Base-by-base conservation (phyloP, 129 eudicot genomes). In the Saposhnikovia divaricata region DNA sequence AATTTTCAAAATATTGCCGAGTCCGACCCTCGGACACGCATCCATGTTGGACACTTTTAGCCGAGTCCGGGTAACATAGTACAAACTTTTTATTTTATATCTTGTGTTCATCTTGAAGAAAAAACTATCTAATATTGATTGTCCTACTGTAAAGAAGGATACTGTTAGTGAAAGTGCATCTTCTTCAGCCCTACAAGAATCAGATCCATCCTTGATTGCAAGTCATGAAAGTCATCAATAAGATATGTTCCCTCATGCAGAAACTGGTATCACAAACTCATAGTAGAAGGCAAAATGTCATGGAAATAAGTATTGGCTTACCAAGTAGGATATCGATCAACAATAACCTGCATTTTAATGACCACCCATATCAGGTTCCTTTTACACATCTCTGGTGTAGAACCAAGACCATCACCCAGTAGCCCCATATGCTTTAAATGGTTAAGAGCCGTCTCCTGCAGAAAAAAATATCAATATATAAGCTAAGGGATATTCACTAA, bases 251-350 rank as follows among this genome's bases (percentile, higher is more conserved):
- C n/a, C 13, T 55, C 63, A 15, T 21, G 63, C n/a, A 51, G 23
- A 51, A 51, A 51, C 23, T 51, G 61, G n/a, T 4, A 40, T 4
- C 28, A 37, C 4, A 4, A 13, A 51, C 59, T 55, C 12, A 23
- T 72, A 27, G 38, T 74, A n/a, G 4, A 74, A 21, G 16, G 14
- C 6, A 28, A n/a, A 14, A 10, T 44, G 39, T 4, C 19, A 55
- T 70, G 13, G 6, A 80, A 14, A n/a, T 13, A 27, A 44, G 34
- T 25, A 8, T 8, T 69, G 61, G 48, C 88, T 83, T 79, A 92
- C 99, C 99, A 96, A 80, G 99, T 96, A 66, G 99, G 99, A 89
- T 96, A 96, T n/a, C 91, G 93, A 77, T 96, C 97, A 25, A 92
- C 89, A 84, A 89, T 42, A 79, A 92, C 93, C 46, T 88, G 96